A percentile compares a stretch with the other conserved stretches of the same genome.
Evolutionary conservation across 2,329 filamentous ascomycete genomes (phyloP).

Genomic region (Stagonosporopsis rhizophila): DNA sequence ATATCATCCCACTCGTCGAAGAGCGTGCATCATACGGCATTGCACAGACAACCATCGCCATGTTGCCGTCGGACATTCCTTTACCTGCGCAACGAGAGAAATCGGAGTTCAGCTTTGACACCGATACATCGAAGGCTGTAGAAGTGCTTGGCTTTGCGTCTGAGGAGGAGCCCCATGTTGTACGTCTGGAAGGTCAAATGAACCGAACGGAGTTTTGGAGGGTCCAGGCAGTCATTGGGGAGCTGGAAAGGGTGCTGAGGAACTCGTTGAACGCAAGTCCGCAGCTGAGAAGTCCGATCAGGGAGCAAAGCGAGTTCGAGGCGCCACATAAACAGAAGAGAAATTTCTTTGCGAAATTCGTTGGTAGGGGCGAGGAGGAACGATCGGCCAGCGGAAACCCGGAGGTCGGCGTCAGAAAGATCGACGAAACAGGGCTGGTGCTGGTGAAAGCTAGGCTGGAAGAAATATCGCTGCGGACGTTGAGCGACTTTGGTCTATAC

Average conservation of each 20-base stretch:
- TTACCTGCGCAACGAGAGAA: constrained; percentile 32
- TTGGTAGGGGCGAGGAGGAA: constrained; percentile 31
- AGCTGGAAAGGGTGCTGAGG: constrained; percentile 48
- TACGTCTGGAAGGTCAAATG: constrained; percentile 51
- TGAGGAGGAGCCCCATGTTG: constrained; percentile 49
- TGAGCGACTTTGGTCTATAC: constrained; percentile 47
- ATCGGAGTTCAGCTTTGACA: constrained; percentile 43
- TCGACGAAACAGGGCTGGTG: constrained; percentile 27
- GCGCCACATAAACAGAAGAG: constrained; percentile 19
- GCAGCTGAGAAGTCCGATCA: constrained; percentile 16
- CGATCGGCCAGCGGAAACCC: constrained; percentile 26
- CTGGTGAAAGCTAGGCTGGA: constrained; percentile 39
- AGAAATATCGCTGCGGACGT: constrained; percentile 43
- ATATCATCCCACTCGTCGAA: constrained; percentile 53
- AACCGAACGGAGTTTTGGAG: constrained; percentile 55
- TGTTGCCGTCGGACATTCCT: constrained; percentile 54
- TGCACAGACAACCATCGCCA: constrained; percentile 53
- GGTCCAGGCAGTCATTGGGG: constrained; percentile 49
- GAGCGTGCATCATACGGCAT: constrained; percentile 52
- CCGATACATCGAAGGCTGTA: constrained; percentile 24
- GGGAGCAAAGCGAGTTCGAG: constrained; percentile 4
- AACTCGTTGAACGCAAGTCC: constrained; percentile 39
- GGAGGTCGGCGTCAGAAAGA: constrained; percentile 28
- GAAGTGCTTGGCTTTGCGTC: constrained; percentile 52
- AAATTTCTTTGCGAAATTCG: constrained; percentile 34